phyloP scores from a whole-genome alignment of 352 stramenopile species.

The Phytophthora podocarpi region DNA sequence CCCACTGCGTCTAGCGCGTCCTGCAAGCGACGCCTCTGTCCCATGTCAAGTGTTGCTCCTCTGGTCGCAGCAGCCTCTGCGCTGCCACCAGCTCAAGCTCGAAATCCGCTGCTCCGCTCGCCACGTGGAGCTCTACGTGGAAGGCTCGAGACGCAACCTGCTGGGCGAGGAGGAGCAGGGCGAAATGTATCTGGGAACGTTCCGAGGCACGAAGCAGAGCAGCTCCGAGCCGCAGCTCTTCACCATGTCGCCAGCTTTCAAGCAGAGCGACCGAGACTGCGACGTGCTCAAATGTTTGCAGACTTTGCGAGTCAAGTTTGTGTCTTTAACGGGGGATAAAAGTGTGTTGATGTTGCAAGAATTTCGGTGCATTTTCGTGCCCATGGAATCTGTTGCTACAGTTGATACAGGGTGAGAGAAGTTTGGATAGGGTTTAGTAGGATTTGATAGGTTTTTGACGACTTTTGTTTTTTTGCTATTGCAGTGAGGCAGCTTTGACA shows the following conservation, averaged over 20 bases:
- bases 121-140: slow-evolving; percentile 69
- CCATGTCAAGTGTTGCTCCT: slow-evolving; percentile 56
- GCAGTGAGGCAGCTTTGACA: slow-evolving; percentile 22
- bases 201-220: slow-evolving; percentile 47
- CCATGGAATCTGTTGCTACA: slow-evolving; percentile 23
- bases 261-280: slow-evolving; percentile 46
- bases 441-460: neutral
- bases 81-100: slow-evolving; percentile 55
- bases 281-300: slow-evolving; percentile 64
- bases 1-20: slow-evolving; percentile 28
- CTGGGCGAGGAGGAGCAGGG: slow-evolving; percentile 63
- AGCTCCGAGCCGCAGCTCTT: slow-evolving; percentile 40
- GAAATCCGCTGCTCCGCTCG: slow-evolving; percentile 65
- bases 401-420: slow-evolving; percentile 15
- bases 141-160: slow-evolving; percentile 56
- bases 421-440: neutral
- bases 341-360: slow-evolving; percentile 38
- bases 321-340: slow-evolving; percentile 72
- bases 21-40: slow-evolving; percentile 1
- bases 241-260: slow-evolving; percentile 50
- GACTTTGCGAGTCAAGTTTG: slow-evolving; percentile 68
- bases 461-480: slow-evolving; percentile 13
- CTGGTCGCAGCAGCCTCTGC: slow-evolving; percentile 40
- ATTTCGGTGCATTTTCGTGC: slow-evolving; percentile 51
- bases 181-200: slow-evolving; percentile 79